Conservation (phyloP, 495 filamentous ascomycete species). For the Neurospora terricola region DNA sequence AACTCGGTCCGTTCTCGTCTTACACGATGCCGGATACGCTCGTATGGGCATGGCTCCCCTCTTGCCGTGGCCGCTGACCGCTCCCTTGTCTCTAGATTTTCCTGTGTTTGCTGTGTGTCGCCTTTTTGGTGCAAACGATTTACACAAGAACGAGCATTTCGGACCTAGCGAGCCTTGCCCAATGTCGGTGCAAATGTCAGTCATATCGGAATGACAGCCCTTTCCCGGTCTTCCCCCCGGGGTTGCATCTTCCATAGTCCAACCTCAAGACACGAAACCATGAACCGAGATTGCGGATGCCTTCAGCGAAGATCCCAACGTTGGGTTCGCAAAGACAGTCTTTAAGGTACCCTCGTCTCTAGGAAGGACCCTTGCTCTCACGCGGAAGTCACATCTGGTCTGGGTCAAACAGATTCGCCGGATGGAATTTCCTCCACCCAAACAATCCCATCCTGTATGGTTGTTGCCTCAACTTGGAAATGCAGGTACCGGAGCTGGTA, state of each 20-base stretch:
- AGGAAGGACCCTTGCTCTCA: neutral
- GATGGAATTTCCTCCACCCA: neutral
- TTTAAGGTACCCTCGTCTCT: neutral
- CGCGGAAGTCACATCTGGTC: neutral
- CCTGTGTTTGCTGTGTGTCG: neutral
- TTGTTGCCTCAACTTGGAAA: neutral
- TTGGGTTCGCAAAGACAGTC: neutral
- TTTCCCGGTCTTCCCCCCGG: neutral
- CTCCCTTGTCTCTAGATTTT: neutral
- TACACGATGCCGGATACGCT: neutral
- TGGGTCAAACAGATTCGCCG: neutral
- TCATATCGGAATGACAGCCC: neutral
- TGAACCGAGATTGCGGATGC: neutral
- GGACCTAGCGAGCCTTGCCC: neutral
- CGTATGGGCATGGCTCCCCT: neutral
- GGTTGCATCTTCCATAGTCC: neutral
- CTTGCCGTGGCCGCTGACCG: neutral
- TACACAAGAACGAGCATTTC: neutral
- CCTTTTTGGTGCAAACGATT: neutral
- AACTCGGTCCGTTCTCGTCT: neutral
- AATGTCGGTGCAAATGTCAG: neutral
- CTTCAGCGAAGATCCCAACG: neutral
- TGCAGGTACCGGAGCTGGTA: neutral
- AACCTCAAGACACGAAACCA: neutral
- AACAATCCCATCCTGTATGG: neutral